Evolutionary conservation across 495 filamentous ascomycete genomes (phyloP), one percentile per base, ranked within the genome.

Genomic region (Amphirosellinia nigrospora): DNA sequence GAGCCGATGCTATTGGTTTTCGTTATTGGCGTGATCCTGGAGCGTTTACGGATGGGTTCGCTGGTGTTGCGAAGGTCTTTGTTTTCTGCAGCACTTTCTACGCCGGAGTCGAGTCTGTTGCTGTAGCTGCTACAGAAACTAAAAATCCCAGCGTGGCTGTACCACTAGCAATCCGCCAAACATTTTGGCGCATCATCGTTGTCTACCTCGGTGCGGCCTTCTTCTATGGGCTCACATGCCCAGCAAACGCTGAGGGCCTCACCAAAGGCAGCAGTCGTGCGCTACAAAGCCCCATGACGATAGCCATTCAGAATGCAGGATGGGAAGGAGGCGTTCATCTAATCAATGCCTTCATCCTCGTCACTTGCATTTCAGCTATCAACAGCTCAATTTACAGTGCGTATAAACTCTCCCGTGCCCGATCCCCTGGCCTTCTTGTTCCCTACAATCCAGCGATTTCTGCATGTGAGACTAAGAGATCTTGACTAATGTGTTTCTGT

Each of bases 131-230:
- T 6, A 91, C 89, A 71, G 91, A 93, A 78, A 91, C 90, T 39
- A 87, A 88, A 73, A 92, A 93, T 76, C 91, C 91, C 3, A 80
- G 89, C 69, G 85, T 85, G 64, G 91, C 90, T 9, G 88, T 93
- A 0, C 91, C 91, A 1, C 82, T 87, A 0, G 91, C 91, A 1
- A 93, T 93, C 67, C 89, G 87, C 70, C 91, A 92, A 74, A 90
- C 91, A 30, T 93, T 93, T 75, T 88, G 86, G 83, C 90, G 91
- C 59, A 93, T 93, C 77, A 73, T 93, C 72, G 88, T 93, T 76
- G 90, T 93, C 76, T 92, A 92, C 80, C 87, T 93, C 80, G 82
- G 90, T 55, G 87, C 86, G 4, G 88, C 90, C 69, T 89, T 93
- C 83, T 93, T 92, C 75, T 91, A 92, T 58, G 88, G 88, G 58